These are phyloP conservation scores for Sclerotinia minor DNA, from an alignment of 2,329 filamentous ascomycete genomes.

Conservation along the genomic window DNA sequence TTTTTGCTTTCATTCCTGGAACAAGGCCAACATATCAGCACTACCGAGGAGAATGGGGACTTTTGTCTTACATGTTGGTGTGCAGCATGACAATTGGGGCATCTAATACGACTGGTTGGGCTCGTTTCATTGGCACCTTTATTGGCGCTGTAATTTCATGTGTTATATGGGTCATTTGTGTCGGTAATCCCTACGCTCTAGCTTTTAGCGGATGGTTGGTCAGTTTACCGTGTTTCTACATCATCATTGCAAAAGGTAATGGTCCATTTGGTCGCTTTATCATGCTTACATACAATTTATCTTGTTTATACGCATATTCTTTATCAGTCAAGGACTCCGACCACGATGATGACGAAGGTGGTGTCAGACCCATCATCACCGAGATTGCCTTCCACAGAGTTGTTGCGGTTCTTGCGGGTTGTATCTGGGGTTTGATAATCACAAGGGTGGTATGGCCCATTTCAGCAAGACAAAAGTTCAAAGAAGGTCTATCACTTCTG, in stretches of 20 bases:
- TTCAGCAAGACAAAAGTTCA: slow-evolving; percentile 82
- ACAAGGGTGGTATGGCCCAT: slow-evolving; percentile 93
- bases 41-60: slow-evolving; percentile 95
- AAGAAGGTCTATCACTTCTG: slow-evolving; percentile 83
- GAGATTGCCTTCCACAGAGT: slow-evolving; percentile 88
- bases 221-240: slow-evolving; percentile 81
- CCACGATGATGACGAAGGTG: slow-evolving; percentile 86
- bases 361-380: slow-evolving; percentile 77
- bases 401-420: slow-evolving; percentile 80
- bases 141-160: slow-evolving; percentile 76
- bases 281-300: slow-evolving; percentile 93
- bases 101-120: slow-evolving; percentile 86
- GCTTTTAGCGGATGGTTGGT: slow-evolving; percentile 80
- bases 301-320: slow-evolving; percentile 90
- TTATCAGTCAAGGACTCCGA: slow-evolving; percentile 77
- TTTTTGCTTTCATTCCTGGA: slow-evolving; percentile 78
- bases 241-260: slow-evolving; percentile 81
- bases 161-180: slow-evolving; percentile 73
- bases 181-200: slow-evolving; percentile 73
- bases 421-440: slow-evolving; percentile 87
- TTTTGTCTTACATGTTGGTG: slow-evolving; percentile 96
- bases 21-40: slow-evolving; percentile 79
- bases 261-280: slow-evolving; percentile 92
- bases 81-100: slow-evolving; percentile 97
- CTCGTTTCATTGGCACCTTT: slow-evolving; percentile 83